Evolutionary conservation across 2,329 filamentous ascomycete species (phyloP), one percentile per base, ranked within the genome.

Genomic region (Colletotrichum sojae): DNA sequence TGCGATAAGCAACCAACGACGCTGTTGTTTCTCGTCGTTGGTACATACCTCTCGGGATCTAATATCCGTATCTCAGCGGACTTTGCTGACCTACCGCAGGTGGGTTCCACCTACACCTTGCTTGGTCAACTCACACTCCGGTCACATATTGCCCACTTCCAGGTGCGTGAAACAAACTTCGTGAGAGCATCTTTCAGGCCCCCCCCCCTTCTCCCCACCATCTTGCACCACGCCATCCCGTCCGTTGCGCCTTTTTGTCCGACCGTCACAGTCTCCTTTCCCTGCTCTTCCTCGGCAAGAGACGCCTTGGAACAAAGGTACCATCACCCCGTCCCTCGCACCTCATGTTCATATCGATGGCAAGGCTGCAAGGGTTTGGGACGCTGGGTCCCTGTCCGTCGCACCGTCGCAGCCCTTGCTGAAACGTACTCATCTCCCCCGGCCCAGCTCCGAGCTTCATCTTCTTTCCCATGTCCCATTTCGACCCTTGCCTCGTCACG

Each of bases 121-220:
- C 31, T 36, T 36, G 31, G 31, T 25, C 22, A 25, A 25, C 22
- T 25, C 22, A 10, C 31, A 36, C 31, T 36, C 31, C 8, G 31
- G 31, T 36, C 8, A 16, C 8, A 16, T 43, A 56, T 69, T 60
- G 59, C 22, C 62, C 36, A 60, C 55, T 61, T 52, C 27, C 36
- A 39, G 49, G 56, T 66, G 22, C 49, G 31, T 66, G 66, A 66
- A 66, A 69, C 66, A 60, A 18, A 60, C 51, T 66, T 48, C 66
- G 55, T 69, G 66, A 69, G 62, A 69, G 66, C 51, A 46, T 66
- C 55, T 60, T 8, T 22, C 16, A 20, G 31, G 25, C 51, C 48
- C 60, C 27, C 36, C 39, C n/a, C 16, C 27, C 39, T 39, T 10
- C 9, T n/a, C 12, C 25, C 13, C 31, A 31, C 16, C 16, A 10